A percentile compares a stretch with the other conserved stretches of the same genome.
Conservation (phyloP, 2,329 filamentous ascomycete genomes). For the Fonsecaea multimorphosa region DNA sequence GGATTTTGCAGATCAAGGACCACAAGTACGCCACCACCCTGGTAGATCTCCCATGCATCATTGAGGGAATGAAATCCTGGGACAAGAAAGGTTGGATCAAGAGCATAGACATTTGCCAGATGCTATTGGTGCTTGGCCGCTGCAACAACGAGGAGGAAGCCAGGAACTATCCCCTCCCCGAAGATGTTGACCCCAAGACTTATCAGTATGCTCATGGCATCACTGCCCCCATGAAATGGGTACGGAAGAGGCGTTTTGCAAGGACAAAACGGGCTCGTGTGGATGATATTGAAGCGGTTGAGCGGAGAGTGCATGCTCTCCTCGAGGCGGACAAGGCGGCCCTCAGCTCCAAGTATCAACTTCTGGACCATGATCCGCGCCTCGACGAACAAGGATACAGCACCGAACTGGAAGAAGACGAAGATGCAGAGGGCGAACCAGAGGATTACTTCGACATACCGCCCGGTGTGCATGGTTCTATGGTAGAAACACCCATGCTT, state of each 20-base stretch:
- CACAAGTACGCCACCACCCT: slow-evolving; percentile 77
- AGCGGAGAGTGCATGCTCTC: slow-evolving; percentile 76
- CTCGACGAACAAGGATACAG: slow-evolving; percentile 49
- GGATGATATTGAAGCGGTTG: slow-evolving; percentile 83
- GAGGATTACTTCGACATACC: slow-evolving; percentile 43
- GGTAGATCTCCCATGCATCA: slow-evolving; percentile 83
- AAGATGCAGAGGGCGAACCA: slow-evolving; percentile 42
- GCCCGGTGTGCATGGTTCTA: slow-evolving; percentile 45
- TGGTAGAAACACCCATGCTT: slow-evolving; percentile 27
- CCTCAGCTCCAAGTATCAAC: slow-evolving; percentile 66
- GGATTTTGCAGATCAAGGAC: slow-evolving; percentile 71
- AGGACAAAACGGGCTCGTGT: slow-evolving; percentile 76
- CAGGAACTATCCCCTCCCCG: slow-evolving; percentile 69
- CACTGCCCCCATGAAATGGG: slow-evolving; percentile 86
- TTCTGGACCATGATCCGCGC: slow-evolving; percentile 63
- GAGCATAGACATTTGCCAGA: slow-evolving; percentile 85
- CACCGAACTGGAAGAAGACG: slow-evolving; percentile 55
- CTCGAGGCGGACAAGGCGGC: slow-evolving; percentile 71
- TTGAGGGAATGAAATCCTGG: slow-evolving; percentile 93
- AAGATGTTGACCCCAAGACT: slow-evolving; percentile 70
- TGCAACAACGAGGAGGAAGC: slow-evolving; percentile 72
- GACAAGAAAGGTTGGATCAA: slow-evolving; percentile 88
- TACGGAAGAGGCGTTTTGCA: slow-evolving; percentile 75
- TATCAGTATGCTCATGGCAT: slow-evolving; percentile 84
- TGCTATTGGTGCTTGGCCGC: slow-evolving; percentile 77